Base-by-base conservation (phyloP, 1,284 basidiomycete genomes). In the Moesziomyces sp. region DNA sequence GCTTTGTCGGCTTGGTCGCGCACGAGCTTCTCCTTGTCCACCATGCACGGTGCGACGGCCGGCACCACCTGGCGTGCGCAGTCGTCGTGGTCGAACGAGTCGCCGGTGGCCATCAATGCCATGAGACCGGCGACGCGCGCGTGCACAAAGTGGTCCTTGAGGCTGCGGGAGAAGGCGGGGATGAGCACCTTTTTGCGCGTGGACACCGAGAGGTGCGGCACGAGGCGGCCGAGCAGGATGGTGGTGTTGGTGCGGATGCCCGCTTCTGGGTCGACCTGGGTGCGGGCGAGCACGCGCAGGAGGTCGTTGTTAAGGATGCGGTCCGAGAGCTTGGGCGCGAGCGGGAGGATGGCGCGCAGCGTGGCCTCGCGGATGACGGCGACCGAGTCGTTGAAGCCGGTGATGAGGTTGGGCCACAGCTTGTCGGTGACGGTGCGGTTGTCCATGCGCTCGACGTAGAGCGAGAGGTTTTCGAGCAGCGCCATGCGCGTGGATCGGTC, bases 231-330 rank as follows among this genome's bases (percentile, higher is more conserved):
- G 46, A 99, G 90, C 5, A 99, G 89, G 74, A 99, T 97, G 81
- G 94, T 98, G 0, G 96, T 97, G 83, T 99, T 99, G 14, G 96
- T 99, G 45, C 97, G 90, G 79, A 99, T 97, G 1, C 94, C 95
- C 0, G 95, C 89, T 85, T 98, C 96, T 0, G 90, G 87, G 82
- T 99, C 96, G 19, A 89, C 90, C 86, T 99, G 97, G 85, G 93
- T 92, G 78, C 93, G 93, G 2, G 96, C 96, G 19, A 99, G 89
- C 69, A 93, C 89, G 4, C 95, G 91, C 1, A 99, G 88, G 30
- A 99, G 89, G 67, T 99, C 97, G 77, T 99, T 99, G 86, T 99
- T 99, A 46, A 99, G 88, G 45, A 97, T 90, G 1, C 96, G 91
- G 74, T 97, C 94, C 51, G 88, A 92, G 26, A 84, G 61, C 48